phyloP scores from a whole-genome alignment of 768 basidiomycete genomes.

The Tricholoma hemisulphureum region DNA sequence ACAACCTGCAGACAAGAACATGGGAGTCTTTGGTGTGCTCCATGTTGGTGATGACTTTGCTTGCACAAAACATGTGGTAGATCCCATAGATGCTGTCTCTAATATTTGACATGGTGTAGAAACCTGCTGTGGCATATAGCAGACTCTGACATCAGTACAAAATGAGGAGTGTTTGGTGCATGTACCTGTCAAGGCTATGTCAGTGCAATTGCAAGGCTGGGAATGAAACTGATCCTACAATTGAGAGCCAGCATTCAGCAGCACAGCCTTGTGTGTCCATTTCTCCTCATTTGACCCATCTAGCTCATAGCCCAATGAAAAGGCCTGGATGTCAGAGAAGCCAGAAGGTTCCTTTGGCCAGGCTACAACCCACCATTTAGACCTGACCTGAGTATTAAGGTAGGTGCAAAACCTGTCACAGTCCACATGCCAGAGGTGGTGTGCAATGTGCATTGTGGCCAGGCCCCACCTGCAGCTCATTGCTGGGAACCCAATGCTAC shows the following conservation, averaged over 20 bases:
- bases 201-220: background rate
- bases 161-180: too few species aligned
- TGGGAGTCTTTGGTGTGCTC: too few species aligned
- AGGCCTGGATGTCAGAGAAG: background rate
- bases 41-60: too few species aligned
- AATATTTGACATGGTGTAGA: slow-evolving; percentile 3
- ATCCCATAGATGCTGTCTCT: background rate
- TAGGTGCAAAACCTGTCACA: background rate
- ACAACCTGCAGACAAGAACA: background rate
- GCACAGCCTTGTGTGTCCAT: background rate
- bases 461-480: too few species aligned
- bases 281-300: too few species aligned
- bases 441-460: background rate
- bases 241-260: background rate
- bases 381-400: background rate
- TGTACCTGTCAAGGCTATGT: background rate
- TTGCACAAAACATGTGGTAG: too few species aligned
- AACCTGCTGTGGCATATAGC: slow-evolving; percentile 12
- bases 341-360: background rate
- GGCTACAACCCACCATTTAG: too few species aligned
- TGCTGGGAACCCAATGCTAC: too few species aligned
- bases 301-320: background rate
- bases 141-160: background rate
- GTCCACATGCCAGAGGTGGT: background rate
- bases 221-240: too few species aligned